Base-by-base conservation (phyloP, 768 basidiomycete genomes). In the Trametes sanguinea region DNA sequence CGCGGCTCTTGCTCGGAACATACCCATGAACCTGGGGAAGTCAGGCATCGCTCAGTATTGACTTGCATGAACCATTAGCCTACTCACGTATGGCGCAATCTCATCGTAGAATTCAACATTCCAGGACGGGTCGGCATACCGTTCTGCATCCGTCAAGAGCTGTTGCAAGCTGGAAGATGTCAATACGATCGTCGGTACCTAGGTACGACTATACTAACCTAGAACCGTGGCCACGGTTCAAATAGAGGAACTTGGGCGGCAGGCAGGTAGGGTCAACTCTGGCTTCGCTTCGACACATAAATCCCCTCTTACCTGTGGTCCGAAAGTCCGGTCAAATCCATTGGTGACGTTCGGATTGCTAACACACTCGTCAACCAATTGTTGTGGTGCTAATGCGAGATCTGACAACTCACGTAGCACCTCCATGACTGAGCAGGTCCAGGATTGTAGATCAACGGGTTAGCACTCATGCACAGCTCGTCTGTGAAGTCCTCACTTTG, bases 311-410 rank as follows among this genome's bases (percentile, higher is more conserved):
- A 70, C 70, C 66, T 72, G 64, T 17, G 72, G 70, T 8, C 72
- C 72, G 47, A 70, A 71, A 6, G 72, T 73, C 27, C 72, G 59
- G 44, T 73, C 72, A 48, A 73, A 71, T 0, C 72, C 72, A 42
- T 67, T 46, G 9, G 71, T 71, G 32, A 73, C 65, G 48, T 73
- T 73, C 2, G 72, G 72, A 16, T 60, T 61, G 11, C 65, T 66
- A 33, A 1, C 16, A 1, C 1, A 16, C 46, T 39, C 33, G 4
- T 45, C 8, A 29, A 13, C 22, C 22, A 22, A 22, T 22, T 22
- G 22, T 42, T 9, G 27, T 17, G 4, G 17, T 7, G 17, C 54
- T 7, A 53, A 17, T 6, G 3, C 4, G 14, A 11, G 4, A 5
- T 22, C 13, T 13, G 2, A n/a, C 13, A 0, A 58, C 62, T 8